phyloP scores from a whole-genome alignment of 1,139 yeast species.

The Yamadazyma pseudoaaseri region DNA sequence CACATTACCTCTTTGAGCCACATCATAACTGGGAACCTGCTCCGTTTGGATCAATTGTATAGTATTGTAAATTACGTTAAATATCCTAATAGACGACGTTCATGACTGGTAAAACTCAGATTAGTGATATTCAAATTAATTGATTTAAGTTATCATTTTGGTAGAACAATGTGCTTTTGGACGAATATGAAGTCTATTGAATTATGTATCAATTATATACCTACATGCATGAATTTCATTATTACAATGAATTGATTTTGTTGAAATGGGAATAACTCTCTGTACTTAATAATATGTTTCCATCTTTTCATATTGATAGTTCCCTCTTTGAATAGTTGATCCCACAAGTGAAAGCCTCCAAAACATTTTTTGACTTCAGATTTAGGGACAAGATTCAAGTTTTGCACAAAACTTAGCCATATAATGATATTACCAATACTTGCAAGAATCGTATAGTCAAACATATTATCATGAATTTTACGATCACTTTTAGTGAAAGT shows the following conservation, averaged over 20 bases:
- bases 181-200: not conserved
- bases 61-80: not conserved
- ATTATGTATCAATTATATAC: conserved; percentile 4
- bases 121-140: too few species aligned
- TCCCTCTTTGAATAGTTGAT: conserved; percentile 34
- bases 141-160: too few species aligned
- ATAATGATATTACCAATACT: conserved; percentile 42
- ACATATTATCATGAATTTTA: conserved; percentile 33
- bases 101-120: too few species aligned
- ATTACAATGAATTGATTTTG: conserved; percentile 45
- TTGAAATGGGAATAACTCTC: conserved; percentile 40
- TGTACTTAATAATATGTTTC: conserved; percentile 44
- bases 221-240: conserved; percentile 36
- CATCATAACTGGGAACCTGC: conserved; percentile 32
- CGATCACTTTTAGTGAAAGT: conserved; percentile 36
- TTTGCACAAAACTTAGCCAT: conserved; percentile 31
- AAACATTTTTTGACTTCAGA: conserved; percentile 23
- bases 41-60: conserved; percentile 29
- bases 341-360: conserved; percentile 50
- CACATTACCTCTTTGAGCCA: conserved; percentile 24
- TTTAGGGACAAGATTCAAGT: conserved; percentile 12
- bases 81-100: too few species aligned
- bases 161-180: too few species aligned
- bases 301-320: conserved; percentile 44
- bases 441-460: conserved; percentile 41